phyloP scores from a whole-genome alignment of 192 early-diverging fungal species.

The Chytriomyces sp. region DNA sequence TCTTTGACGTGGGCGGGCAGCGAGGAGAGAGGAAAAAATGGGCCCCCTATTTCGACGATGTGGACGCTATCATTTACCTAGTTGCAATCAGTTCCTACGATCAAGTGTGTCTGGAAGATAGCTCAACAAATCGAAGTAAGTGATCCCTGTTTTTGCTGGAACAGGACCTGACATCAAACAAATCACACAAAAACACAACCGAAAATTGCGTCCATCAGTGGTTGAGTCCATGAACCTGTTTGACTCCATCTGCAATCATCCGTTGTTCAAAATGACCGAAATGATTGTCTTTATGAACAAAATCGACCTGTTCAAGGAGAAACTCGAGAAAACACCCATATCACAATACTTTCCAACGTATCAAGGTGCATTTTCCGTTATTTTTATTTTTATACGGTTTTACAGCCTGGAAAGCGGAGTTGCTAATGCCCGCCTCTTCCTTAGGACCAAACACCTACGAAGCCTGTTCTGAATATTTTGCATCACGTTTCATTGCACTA shows the following conservation, averaged over 20 bases:
- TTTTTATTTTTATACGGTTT: not conserved
- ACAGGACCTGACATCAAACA: not conserved
- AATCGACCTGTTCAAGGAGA: constrained; percentile 67
- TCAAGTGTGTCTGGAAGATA: constrained; percentile 64
- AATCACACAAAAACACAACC: constrained; percentile 9
- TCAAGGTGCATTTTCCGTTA: constrained; percentile 40
- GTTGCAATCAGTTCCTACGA: constrained; percentile 66
- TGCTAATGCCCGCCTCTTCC: too few relatives aligned
- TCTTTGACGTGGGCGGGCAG: constrained; percentile 73
- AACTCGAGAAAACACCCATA: constrained; percentile 51
- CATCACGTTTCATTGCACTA: constrained; percentile 45
- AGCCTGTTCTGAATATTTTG: constrained; percentile 52
- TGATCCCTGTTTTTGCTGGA: not conserved
- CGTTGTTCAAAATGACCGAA: constrained; percentile 54
- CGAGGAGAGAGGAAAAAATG: constrained; percentile 66
- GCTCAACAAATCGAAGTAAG: constrained; percentile 56
- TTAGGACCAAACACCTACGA: constrained; percentile 56
- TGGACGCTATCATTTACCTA: constrained; percentile 68
- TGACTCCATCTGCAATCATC: constrained; percentile 45
- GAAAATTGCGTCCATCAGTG: constrained; percentile 26
- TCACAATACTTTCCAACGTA: constrained; percentile 64
- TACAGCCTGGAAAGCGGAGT: not conserved
- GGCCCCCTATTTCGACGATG: constrained; percentile 72
- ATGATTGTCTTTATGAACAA: constrained; percentile 73
- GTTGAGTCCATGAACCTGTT: constrained; percentile 52